A percentile compares a stretch with the other conserved stretches of the same genome.
Evolutionary conservation across 208 protist genomes (phyloP).

Genomic region (Zelonia costaricensis): DNA sequence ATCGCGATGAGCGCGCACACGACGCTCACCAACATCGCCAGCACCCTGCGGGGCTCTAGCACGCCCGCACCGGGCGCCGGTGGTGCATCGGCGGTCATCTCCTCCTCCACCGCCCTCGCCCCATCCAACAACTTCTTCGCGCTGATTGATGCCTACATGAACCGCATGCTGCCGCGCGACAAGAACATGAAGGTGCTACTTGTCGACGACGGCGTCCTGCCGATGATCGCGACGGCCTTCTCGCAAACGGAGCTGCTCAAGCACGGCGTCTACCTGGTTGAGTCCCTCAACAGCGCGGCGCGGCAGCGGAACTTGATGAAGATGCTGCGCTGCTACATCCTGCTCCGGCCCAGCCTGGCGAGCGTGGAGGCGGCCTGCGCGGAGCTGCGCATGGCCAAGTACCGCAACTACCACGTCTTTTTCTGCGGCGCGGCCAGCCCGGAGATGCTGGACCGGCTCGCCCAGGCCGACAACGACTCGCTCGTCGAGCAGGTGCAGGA

Average conservation of each 20-base stretch:
- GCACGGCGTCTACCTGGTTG: conserved; percentile 97
- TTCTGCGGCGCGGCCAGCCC: conserved; percentile 91
- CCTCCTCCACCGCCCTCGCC: conserved; percentile 3
- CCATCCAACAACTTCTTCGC: conserved; percentile 40
- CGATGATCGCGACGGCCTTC: conserved; percentile 94
- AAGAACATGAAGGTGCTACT: conserved; percentile 96
- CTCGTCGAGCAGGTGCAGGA: conserved; percentile 94
- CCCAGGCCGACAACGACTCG: conserved; percentile 92
- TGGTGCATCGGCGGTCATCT: background rate
- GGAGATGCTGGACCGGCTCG: conserved; percentile 90
- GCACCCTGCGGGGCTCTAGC: conserved; percentile 14
- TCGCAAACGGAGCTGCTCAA: conserved; percentile 95
- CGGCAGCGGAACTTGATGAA: conserved; percentile 86
- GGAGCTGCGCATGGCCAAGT: conserved; percentile 92
- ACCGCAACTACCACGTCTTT: conserved; percentile 75
- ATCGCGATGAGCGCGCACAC: conserved; percentile 19
- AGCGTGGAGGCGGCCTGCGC: conserved; percentile 84
- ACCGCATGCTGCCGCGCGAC: conserved; percentile 63
- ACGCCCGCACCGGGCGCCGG: background rate
- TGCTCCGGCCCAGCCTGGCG: conserved; percentile 89
- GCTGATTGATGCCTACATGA: conserved; percentile 64
- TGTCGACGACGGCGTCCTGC: conserved; percentile 93
- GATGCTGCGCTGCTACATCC: conserved; percentile 92
- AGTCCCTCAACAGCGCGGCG: conserved; percentile 71
- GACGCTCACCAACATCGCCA: conserved; percentile 25